These are phyloP conservation scores for Retiboletus flavoniger DNA, from an alignment of 1,284 basidiomycete genomes.

Conservation along the genomic window DNA sequence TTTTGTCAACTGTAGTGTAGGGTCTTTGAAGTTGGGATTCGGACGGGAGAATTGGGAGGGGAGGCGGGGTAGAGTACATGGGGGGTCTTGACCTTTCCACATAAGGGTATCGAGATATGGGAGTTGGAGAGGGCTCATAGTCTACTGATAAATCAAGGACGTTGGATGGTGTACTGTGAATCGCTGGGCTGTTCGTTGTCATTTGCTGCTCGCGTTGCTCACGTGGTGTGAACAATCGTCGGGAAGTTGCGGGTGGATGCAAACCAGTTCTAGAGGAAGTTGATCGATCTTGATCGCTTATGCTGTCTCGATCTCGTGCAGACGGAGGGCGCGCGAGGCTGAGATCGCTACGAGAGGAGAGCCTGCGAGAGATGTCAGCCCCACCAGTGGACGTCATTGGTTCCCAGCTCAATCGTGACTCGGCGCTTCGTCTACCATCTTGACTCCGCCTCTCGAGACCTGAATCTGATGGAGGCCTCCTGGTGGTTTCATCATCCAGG, in stretches of 20 bases:
- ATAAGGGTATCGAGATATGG: slow-evolving; percentile 43
- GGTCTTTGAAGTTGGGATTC: slow-evolving; percentile 44
- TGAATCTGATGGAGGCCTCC: slow-evolving; percentile 36
- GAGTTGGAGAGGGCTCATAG: slow-evolving; percentile 69
- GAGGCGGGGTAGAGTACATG: slow-evolving; percentile 52
- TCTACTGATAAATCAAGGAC: slow-evolving; percentile 44
- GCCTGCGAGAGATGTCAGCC: slow-evolving; percentile 29
- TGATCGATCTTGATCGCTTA: slow-evolving; percentile 36
- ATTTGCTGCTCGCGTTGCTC: slow-evolving; percentile 47
- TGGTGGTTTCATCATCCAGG: slow-evolving; percentile 45
- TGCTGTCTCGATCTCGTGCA: slow-evolving; percentile 28
- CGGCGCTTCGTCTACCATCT: slow-evolving; percentile 53
- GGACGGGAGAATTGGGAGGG: slow-evolving; percentile 59
- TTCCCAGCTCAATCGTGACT: slow-evolving; percentile 61
- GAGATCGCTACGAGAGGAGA: slow-evolving; percentile 36
- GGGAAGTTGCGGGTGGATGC: slow-evolving; percentile 35
- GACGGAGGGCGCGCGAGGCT: slow-evolving; percentile 30
- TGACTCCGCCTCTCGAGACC: slow-evolving; percentile 45
- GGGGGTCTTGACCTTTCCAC: slow-evolving; percentile 41
- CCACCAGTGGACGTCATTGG: slow-evolving; percentile 26
- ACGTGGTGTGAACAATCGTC: slow-evolving; percentile 53
- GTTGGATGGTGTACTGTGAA: slow-evolving; percentile 25
- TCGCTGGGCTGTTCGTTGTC: slow-evolving; percentile 23
- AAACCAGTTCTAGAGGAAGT: slow-evolving; percentile 27
- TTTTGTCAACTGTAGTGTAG: slow-evolving; percentile 32